Evolutionary conservation across 2,329 filamentous ascomycete genomes (phyloP), one percentile per base, ranked within the genome.

Genomic region (Seiridium cupressi): DNA sequence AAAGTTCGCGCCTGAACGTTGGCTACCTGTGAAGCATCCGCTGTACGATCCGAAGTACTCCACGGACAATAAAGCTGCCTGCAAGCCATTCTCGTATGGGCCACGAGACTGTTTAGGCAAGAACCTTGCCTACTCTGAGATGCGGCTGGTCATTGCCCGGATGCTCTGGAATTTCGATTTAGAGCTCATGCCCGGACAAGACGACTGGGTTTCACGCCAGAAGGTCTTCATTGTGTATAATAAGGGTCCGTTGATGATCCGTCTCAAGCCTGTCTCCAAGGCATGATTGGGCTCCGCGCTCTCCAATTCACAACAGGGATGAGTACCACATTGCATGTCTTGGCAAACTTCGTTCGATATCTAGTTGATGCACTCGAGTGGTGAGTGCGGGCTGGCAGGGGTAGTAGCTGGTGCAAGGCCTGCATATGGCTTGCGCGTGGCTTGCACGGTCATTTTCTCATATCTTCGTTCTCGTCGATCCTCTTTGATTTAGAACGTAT

Each of bases 71-170:
- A 59, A 61, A 34, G 55, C 59, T 5, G 51, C 49, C n/a, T 61
- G 59, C 4, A 42, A 59, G 38, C 62, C 66, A 3, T 68, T 67
- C 44, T 59, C 57, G 47, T 62, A 61, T 10, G 66, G 66, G 3
- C 62, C 64, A 3, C 59, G 65, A n/a, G 60, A 61, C 34, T 66
- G 66, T 58, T 57, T 68, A 18, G 65, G 66, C 13, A 62, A 65
- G 40, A 64, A 64, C 35, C 51, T 71, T 1, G 74, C 74, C 0
- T 73, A 71, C 55, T 65, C 74, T 18, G 74, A 77, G 59, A 73
- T 78, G 68, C 65, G 72, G 6, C 61, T 74, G 6, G 70, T 74
- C 13, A 49, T 78, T n/a, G 70, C 73, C 11, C 11, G 18, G 13
- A 31, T 55, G 36, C 26, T 55, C 26, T 55, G 51, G 51, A 42